Base-by-base conservation (phyloP, 257 asterid species). In the Lycium ferocissimum region DNA sequence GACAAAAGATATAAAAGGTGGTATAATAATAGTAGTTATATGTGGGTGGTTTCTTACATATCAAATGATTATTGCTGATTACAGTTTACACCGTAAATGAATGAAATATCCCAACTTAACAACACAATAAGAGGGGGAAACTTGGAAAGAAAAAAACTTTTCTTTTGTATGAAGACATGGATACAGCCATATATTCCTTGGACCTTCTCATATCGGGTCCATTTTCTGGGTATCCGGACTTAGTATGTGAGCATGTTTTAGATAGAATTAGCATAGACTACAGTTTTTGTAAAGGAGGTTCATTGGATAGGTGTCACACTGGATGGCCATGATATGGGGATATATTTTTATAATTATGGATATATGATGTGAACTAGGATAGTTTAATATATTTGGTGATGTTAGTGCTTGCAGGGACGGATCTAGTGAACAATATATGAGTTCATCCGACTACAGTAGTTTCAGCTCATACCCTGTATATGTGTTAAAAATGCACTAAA, bases 321-420 rank as follows among this genome's bases (percentile, higher is more conserved):
- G 56, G 80, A 73, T 47, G 58, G 18, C 2, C 2, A 11, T 2
- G 2, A n/a, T 20, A 45, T 1, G 17, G 37, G 18, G n/a, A 73
- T 73, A 73, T 10, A 8, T 9, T 72, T 56, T 72, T 45, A 20
- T 72, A 45, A 72, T 72, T n/a, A 43, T 6, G 17, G 18, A 72
- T 72, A 45, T 43, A 72, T 12, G 79, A 71, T 71, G 17, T 71
- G 79, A 43, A 72, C 57, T 45, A 43, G 80, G 80, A 72, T 72
- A 9, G 37, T 43, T 18, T n/a, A 72, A 72, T 47, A 22, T 20
- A 20, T 72, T 43, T 72, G 78, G 38, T 70, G 78, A 70, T 70
- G 78, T 70, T 70, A 70, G 78, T 38, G 33, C 14, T 70, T 69
- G 76, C 13, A 35, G 51, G 22, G n/a, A 6, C 1, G 11, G 76